A percentile compares a stretch with the other conserved stretches of the same genome.
These are phyloP conservation scores for Amphirosellinia nigrospora DNA, from an alignment of 495 filamentous ascomycete genomes.

Conservation along the genomic window DNA sequence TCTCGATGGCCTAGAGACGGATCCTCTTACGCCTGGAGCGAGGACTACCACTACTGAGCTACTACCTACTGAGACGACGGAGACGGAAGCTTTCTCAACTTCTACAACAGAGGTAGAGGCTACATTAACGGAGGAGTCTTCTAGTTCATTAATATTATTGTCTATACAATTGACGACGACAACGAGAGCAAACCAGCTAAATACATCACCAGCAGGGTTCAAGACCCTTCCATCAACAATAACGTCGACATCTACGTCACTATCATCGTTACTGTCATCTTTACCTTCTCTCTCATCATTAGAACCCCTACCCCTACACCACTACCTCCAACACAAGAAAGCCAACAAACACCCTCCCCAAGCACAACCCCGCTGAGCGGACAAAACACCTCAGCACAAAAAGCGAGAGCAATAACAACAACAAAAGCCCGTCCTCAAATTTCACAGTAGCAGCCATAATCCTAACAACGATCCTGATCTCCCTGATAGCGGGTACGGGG, in stretches of 20 bases:
- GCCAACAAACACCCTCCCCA: not conserved
- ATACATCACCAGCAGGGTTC: not conserved
- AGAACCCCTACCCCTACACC: no score
- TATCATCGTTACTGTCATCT: not conserved
- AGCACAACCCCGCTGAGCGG: not conserved
- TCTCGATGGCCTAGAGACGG: constrained; percentile 42
- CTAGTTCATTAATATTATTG: no score
- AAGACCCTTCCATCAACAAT: not conserved
- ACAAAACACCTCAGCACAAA: not conserved
- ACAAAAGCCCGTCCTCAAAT: constrained; percentile 20
- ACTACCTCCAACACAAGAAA: not conserved
- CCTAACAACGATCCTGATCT: constrained; percentile 38
- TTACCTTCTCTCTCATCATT: not conserved
- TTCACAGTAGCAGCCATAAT: constrained; percentile 42
- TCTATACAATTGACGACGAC: not conserved
- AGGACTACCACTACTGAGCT: constrained; percentile 11
- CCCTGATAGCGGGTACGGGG: constrained; percentile 32
- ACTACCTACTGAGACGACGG: not conserved
- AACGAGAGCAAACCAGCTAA: not conserved
- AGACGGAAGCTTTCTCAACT: not conserved
- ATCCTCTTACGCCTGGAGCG: constrained; percentile 42
- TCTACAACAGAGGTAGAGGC: not conserved
- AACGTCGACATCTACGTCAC: not conserved
- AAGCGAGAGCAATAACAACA: constrained; percentile 2
- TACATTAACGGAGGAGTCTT: not conserved